These are phyloP conservation scores for Bertia moriformis DNA, from an alignment of 2,329 filamentous ascomycete genomes.

Conservation along the genomic window DNA sequence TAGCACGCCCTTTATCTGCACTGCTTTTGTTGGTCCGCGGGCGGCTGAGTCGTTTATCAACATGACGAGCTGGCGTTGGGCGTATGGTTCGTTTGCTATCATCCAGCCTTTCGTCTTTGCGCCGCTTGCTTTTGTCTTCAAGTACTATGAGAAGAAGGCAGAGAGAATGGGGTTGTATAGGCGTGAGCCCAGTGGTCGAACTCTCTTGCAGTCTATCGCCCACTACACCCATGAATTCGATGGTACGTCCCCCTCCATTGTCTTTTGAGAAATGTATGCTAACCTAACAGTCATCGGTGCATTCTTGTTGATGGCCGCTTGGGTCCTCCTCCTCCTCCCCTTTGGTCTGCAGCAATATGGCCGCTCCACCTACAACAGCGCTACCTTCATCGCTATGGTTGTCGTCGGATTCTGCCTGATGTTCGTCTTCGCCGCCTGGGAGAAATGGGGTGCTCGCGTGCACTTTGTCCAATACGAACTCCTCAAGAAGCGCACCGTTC, in stretches of 20 bases:
- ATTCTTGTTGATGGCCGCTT: conserved; percentile 32
- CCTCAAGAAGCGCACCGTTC: conserved; percentile 30
- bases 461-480: conserved; percentile 40
- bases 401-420: conserved; percentile 34
- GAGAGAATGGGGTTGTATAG: conserved; percentile 7
- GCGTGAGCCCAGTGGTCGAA: conserved; percentile 1
- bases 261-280: background rate
- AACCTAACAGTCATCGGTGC: conserved; percentile 25
- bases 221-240: conserved; percentile 9
- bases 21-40: conserved; percentile 14
- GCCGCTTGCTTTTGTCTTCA: conserved; percentile 9
- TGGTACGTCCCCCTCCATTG: background rate
- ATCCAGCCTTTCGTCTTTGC: conserved; percentile 30
- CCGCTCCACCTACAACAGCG: conserved; percentile 22
- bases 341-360: conserved; percentile 22
- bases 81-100: conserved; percentile 41
- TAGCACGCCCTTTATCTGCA: conserved; percentile 19
- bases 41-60: conserved; percentile 11
- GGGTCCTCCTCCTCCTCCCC: conserved; percentile 35
- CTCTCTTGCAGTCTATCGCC: conserved; percentile 4
- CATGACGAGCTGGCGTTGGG: conserved; percentile 13
- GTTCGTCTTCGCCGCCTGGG: conserved; percentile 35
- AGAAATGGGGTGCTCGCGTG: conserved; percentile 37
- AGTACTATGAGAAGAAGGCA: conserved; percentile 8
- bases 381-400: conserved; percentile 28